Conservation (phyloP, 2,329 filamentous ascomycete genomes). For the Phyllosticta paracitricarpa region DNA sequence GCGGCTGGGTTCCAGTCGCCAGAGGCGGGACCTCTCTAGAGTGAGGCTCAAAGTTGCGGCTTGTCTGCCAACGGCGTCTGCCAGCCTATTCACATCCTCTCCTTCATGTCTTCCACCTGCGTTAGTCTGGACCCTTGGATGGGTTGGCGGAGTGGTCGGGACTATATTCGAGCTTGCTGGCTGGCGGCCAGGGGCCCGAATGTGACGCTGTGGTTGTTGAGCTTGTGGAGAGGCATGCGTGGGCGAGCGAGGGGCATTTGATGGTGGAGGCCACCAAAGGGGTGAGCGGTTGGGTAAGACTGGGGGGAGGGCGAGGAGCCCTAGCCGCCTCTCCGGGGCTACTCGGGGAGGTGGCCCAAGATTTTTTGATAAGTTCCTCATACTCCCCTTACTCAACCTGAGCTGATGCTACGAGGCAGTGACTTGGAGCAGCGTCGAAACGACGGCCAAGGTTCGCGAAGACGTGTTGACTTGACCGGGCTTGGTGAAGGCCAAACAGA, state of each 20-base stretch:
- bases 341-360: slow-evolving; percentile 1
- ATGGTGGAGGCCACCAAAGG: background rate
- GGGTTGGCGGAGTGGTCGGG: background rate
- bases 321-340: slow-evolving; percentile 3
- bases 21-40: slow-evolving; percentile 28
- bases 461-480: background rate
- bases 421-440: background rate
- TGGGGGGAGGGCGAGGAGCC: slow-evolving; percentile 10
- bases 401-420: background rate
- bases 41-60: slow-evolving; percentile 33
- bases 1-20: slow-evolving; percentile 12
- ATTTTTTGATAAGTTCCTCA: slow-evolving; percentile 9
- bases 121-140: background rate
- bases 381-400: background rate
- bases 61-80: slow-evolving; percentile 20
- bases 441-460: background rate
- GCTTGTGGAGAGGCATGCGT: background rate
- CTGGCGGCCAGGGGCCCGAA: background rate
- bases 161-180: background rate
- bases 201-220: background rate
- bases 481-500: background rate
- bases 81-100: background rate
- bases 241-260: background rate
- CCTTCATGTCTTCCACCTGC: background rate
- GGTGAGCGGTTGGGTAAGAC: slow-evolving; percentile 6